Base-by-base conservation (phyloP, 371 early-diverging fungal genomes). In the Mycotypha africana region DNA sequence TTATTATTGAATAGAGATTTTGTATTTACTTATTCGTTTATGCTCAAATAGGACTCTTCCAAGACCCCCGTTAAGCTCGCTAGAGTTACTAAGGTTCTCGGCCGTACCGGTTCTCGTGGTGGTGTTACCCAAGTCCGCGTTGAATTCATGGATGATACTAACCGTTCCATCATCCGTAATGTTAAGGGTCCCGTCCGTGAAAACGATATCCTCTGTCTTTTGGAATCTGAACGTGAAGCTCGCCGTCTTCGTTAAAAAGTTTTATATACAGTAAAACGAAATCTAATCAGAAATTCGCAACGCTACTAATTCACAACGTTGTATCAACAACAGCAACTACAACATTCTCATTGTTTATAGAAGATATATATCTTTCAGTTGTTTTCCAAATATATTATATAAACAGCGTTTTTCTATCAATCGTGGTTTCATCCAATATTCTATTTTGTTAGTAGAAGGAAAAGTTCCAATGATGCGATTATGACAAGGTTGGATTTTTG, bases 161-260 rank as follows among this genome's bases (percentile, higher is more conserved):
- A 73, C 78, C 93, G 97, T 54, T 87, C 91, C 70, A 94, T 97
- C 81, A 92, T 97, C 78, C 93, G 97, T 71, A 97, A 97, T 82
- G 97, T 97, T 63, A 93, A 92, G 82, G 97, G 97, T 47, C 97
- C 97, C 61, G 96, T 97, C 58, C 90, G 93, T 60, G 95, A 94
- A 47, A 82, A 86, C 84, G 94, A 97, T 70, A 88, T 95, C 58
- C 78, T 97, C 57, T 89, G 92, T 78, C 87, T 97, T 45, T 84
- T 97, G 72, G 97, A 97, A 80, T 92, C 95, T 53, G 97, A 97
- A 82, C 95, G 97, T 83, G 97, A 97, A 76, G 97, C 97, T 59
- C 91, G 97, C 62, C 91, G 97, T 72, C 93, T 97, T 60, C 89
- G 96, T 72, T 95, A 89, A 91, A 66, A n/a, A n/a, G n/a, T n/a